Evolutionary conservation across 352 stramenopile species (phyloP).

Genomic region (Pythium biforme): DNA sequence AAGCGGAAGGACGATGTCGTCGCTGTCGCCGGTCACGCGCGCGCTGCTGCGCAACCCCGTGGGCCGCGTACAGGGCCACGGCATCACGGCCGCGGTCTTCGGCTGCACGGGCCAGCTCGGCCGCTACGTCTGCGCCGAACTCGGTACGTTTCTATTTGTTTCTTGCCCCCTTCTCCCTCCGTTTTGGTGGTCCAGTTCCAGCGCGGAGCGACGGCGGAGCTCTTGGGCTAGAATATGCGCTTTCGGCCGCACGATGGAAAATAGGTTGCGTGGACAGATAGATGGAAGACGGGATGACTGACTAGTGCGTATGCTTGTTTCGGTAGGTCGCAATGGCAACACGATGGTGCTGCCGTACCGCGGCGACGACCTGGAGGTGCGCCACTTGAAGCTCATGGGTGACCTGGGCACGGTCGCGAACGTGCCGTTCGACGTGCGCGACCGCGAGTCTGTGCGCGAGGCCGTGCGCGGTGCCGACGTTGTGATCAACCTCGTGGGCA

Average conservation of each 20-base stretch:
- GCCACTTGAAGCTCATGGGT: slow-evolving; percentile 93
- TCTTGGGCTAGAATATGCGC: no score
- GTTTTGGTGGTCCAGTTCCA: slow-evolving; percentile 34
- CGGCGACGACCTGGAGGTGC: slow-evolving; percentile 92
- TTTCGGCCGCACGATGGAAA: no score
- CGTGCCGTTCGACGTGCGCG: slow-evolving; percentile 81
- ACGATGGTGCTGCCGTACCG: slow-evolving; percentile 89
- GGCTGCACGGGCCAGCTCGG: slow-evolving; percentile 94
- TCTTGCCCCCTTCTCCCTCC: background rate
- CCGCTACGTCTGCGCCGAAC: slow-evolving; percentile 92
- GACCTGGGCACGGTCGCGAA: slow-evolving; percentile 91
- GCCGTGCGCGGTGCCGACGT: slow-evolving; percentile 92
- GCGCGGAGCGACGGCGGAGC: no score
- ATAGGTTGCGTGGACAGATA: background rate
- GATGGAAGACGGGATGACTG: background rate
- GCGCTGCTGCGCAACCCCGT: slow-evolving; percentile 74
- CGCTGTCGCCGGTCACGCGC: slow-evolving; percentile 74
- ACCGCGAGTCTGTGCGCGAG: slow-evolving; percentile 92
- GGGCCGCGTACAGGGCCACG: slow-evolving; percentile 69
- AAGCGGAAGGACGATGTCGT: slow-evolving; percentile 54
- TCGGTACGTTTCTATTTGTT: slow-evolving; percentile 70
- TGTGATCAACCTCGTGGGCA: slow-evolving; percentile 97
- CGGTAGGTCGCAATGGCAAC: slow-evolving; percentile 67
- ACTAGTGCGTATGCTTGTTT: background rate
- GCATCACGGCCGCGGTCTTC: slow-evolving; percentile 95